These are phyloP conservation scores for Boletus coccyginus DNA, from an alignment of 768 basidiomycete species.

Conservation along the genomic window DNA sequence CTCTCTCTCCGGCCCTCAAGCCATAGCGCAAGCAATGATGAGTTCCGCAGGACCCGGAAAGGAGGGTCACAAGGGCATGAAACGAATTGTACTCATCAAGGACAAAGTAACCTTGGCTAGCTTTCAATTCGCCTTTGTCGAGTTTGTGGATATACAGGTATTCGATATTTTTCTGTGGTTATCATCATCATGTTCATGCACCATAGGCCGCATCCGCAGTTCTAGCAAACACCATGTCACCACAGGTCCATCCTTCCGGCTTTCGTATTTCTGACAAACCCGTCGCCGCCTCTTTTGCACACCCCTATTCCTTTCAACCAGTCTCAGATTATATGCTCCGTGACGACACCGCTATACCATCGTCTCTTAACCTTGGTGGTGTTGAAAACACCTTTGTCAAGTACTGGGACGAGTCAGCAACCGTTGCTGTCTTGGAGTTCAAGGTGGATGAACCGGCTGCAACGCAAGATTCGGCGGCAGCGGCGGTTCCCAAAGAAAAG, in stretches of 20 bases:
- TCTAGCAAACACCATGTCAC: conserved; percentile 83
- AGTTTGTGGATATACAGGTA: conserved; percentile 84
- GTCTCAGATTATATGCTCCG: conserved; percentile 69
- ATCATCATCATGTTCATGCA: conserved; percentile 8
- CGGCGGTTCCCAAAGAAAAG: conserved; percentile 57
- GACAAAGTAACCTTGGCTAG: conserved; percentile 85
- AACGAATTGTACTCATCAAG: conserved; percentile 82
- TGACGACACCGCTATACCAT: conserved; percentile 73
- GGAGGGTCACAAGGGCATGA: conserved; percentile 84
- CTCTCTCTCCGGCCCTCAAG: conserved; percentile 81
- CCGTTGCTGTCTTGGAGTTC: conserved; percentile 72
- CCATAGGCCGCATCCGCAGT: conserved; percentile 76
- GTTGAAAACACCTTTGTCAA: conserved; percentile 71
- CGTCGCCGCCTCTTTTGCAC: conserved; percentile 90
- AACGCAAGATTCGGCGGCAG: conserved; percentile 19
- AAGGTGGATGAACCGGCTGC: conserved; percentile 61
- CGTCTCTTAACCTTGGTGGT: conserved; percentile 68
- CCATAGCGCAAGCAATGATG: conserved; percentile 80
- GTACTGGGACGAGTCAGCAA: conserved; percentile 92
- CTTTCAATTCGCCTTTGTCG: conserved; percentile 94
- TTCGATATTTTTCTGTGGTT: not conserved
- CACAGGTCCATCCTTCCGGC: conserved; percentile 85
- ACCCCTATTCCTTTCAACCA: conserved; percentile 86
- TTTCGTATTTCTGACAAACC: conserved; percentile 89
- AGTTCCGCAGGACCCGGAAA: conserved; percentile 74